A percentile compares a stretch with the other conserved stretches of the same genome.
phyloP scores from a whole-genome alignment of 495 filamentous ascomycete genomes.

The Amphirosellinia nigrospora region DNA sequence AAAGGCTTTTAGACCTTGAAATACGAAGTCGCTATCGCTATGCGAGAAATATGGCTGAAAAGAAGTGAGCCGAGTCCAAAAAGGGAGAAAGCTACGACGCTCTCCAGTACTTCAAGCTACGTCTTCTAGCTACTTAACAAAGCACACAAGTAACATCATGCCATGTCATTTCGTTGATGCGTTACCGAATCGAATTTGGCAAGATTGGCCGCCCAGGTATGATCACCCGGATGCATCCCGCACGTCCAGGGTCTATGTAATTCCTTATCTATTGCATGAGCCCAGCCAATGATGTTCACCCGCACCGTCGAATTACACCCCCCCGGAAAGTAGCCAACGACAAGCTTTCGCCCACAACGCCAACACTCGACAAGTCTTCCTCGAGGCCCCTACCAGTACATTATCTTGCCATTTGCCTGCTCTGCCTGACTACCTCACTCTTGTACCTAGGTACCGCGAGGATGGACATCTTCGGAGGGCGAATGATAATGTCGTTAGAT shows the following conservation, averaged over 20 bases:
- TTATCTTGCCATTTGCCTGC: neutral
- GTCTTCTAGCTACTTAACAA: neutral
- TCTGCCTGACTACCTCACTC: neutral
- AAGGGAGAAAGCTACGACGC: neutral
- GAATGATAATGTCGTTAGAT: neutral
- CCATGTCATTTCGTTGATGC: neutral
- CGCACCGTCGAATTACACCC: slow-evolving; percentile 9
- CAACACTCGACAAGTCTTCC: neutral
- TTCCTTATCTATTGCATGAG: slow-evolving; percentile 24
- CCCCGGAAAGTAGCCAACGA: slow-evolving; percentile 19
- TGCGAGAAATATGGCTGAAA: neutral
- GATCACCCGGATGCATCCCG: slow-evolving; percentile 16
- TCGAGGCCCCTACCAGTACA: neutral
- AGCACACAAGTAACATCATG: neutral
- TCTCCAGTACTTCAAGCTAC: neutral
- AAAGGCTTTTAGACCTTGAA: neutral
- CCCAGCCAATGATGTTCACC: slow-evolving; percentile 7
- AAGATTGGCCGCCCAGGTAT: slow-evolving; percentile 2
- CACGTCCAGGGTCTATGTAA: slow-evolving; percentile 12
- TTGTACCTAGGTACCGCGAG: neutral
- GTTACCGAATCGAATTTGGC: slow-evolving; percentile 1
- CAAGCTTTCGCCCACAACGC: slow-evolving; percentile 13
- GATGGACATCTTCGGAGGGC: neutral
- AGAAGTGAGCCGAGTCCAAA: slow-evolving; percentile 5
- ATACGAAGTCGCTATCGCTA: slow-evolving; percentile 11